Conservation (phyloP, 2,329 filamentous ascomycete genomes). For the Bimuria novae-zelandiae region DNA sequence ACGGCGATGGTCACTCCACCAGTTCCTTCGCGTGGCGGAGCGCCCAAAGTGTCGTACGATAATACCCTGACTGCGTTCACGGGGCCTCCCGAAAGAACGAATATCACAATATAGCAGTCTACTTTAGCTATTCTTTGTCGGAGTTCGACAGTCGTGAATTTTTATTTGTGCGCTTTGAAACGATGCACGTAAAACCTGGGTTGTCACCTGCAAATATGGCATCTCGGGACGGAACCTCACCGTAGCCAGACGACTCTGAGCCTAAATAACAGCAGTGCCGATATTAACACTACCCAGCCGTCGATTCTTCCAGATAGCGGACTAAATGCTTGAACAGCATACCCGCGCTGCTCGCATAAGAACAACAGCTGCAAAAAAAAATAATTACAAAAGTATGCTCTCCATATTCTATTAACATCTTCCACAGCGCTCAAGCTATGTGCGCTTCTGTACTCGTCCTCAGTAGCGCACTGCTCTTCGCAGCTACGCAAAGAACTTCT, state of each 20-base stretch:
- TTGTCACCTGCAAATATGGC: neutral
- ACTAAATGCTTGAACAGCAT: neutral
- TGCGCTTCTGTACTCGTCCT: neutral
- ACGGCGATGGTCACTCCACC: constrained; percentile 11
- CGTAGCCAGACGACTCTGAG: no score
- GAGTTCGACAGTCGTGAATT: no score
- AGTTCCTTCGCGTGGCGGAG: constrained; percentile 14
- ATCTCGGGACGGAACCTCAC: neutral
- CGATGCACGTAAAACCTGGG: no score
- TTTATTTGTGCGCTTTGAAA: no score
- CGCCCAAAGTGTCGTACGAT: constrained; percentile 24
- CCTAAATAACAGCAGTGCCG: neutral
- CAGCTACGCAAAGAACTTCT: neutral
- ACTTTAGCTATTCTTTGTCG: neutral
- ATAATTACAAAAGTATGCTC: neutral
- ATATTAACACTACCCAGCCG: constrained; percentile 1
- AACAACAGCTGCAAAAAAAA: neutral
- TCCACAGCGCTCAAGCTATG: neutral
- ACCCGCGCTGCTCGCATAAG: neutral
- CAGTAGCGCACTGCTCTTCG: neutral
- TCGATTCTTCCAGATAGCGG: neutral
- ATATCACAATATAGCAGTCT: neutral
- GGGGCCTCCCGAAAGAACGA: neutral
- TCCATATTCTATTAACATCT: neutral
- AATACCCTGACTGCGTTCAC: constrained; percentile 12